Conservation (phyloP, 2,329 filamentous ascomycete genomes). For the Trichoderma arundinaceum region DNA sequence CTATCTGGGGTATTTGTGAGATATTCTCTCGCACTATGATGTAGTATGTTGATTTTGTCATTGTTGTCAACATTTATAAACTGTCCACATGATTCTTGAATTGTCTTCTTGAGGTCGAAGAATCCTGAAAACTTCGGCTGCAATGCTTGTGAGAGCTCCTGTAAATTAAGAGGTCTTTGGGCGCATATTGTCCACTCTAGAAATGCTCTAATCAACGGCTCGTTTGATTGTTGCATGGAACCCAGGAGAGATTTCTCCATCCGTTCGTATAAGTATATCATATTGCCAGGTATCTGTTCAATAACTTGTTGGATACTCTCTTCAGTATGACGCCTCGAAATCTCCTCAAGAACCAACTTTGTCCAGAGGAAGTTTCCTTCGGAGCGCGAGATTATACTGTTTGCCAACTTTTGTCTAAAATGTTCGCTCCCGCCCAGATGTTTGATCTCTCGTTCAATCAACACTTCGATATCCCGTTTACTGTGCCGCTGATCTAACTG, state of each 20-base stretch:
- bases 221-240: neutral
- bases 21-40: neutral
- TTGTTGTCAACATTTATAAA: neutral
- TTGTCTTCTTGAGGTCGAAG: neutral
- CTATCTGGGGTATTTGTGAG: neutral
- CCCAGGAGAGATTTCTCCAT: neutral
- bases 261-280: neutral
- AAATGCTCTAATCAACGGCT: neutral
- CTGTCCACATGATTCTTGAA: neutral
- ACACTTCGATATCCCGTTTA: neutral
- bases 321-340: neutral
- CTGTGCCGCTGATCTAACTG: neutral
- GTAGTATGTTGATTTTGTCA: neutral
- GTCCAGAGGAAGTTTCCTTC: slow-evolving; percentile 8
- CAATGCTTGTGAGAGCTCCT: neutral
- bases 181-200: slow-evolving; percentile 7
- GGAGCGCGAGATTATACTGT: neutral
- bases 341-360: neutral
- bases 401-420: neutral
- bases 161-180: neutral
- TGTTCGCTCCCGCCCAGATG: neutral
- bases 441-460: neutral
- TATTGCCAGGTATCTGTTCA: neutral
- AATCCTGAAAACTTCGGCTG: neutral
- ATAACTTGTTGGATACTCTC: neutral